Conservation (phyloP, 345 rosid genomes). For the Citrus medica region DNA sequence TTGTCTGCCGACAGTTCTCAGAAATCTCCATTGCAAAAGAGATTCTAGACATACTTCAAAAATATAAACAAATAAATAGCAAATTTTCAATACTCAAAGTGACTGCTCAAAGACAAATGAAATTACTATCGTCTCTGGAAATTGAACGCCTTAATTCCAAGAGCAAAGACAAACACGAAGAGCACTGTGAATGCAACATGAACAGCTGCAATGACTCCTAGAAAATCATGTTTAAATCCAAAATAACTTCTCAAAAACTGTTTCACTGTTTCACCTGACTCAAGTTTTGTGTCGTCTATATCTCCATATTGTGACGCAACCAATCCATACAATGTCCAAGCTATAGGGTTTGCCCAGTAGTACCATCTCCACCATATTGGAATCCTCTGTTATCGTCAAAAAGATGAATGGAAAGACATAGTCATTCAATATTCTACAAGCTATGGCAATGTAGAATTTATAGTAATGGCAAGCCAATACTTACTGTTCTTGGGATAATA, state of each 20-base stretch:
- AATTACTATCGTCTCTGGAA: slow-evolving; percentile 20
- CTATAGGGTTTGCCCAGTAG: background rate
- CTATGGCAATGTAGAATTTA: background rate
- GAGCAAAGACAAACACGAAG: slow-evolving; percentile 20
- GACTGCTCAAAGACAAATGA: background rate
- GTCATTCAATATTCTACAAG: background rate
- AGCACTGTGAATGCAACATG: slow-evolving; percentile 17
- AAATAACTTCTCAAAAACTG: slow-evolving; percentile 25
- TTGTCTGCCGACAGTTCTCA: too few species aligned
- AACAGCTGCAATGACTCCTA: slow-evolving; percentile 28
- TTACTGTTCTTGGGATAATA: slow-evolving; percentile 37
- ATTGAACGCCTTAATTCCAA: slow-evolving; percentile 20
- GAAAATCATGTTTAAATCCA: slow-evolving; percentile 33
- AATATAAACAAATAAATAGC: too few species aligned
- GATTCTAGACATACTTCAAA: too few species aligned
- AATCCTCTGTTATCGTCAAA: slow-evolving; percentile 16
- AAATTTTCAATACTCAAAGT: too few species aligned
- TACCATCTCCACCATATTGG: slow-evolving; percentile 35
- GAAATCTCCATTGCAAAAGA: too few species aligned
- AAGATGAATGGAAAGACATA: background rate
- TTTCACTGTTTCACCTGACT: slow-evolving; percentile 15
- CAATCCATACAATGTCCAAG: slow-evolving; percentile 32
- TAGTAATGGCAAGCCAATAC: background rate
- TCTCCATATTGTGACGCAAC: slow-evolving; percentile 31
- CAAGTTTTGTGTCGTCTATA: background rate